These are phyloP conservation scores for Neurospora sp. DNA, from an alignment of 495 filamentous ascomycete genomes.

Conservation along the genomic window DNA sequence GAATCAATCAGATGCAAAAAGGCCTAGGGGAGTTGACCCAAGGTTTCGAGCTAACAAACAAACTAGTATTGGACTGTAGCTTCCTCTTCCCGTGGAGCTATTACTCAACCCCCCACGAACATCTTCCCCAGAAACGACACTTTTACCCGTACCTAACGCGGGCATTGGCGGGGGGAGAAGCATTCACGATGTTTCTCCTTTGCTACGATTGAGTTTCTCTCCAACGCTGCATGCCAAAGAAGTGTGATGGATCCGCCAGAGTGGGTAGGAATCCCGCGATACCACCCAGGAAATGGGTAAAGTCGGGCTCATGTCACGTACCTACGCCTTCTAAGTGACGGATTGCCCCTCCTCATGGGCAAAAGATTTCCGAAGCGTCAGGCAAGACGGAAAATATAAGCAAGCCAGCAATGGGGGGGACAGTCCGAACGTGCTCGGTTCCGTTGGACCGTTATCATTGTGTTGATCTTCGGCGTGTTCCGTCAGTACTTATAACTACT, in stretches of 20 bases:
- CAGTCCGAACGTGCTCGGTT: neutral
- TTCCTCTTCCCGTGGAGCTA: too few relatives aligned
- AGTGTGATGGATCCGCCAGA: neutral
- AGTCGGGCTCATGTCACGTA: too few relatives aligned
- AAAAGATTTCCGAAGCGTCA: neutral
- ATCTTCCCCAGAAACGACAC: neutral
- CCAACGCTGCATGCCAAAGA: neutral
- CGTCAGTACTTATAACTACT: neutral
- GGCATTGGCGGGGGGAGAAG: constrained; percentile 11
- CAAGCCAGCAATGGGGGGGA: neutral
- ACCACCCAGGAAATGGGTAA: neutral
- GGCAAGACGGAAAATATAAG: neutral
- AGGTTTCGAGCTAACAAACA: too few relatives aligned
- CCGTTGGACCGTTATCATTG: neutral
- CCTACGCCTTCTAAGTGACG: too few relatives aligned
- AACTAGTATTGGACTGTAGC: too few relatives aligned
- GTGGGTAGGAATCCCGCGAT: neutral
- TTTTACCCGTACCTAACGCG: constrained; percentile 1
- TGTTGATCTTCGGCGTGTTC: neutral
- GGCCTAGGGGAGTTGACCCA: too few relatives aligned
- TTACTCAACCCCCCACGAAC: neutral
- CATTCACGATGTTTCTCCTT: neutral
- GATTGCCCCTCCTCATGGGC: neutral
- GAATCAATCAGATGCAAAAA: too few relatives aligned
- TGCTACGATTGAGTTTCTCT: neutral